These are phyloP conservation scores for Arthrobotrys conoides DNA, from an alignment of 2,329 filamentous ascomycete species.

Conservation along the genomic window DNA sequence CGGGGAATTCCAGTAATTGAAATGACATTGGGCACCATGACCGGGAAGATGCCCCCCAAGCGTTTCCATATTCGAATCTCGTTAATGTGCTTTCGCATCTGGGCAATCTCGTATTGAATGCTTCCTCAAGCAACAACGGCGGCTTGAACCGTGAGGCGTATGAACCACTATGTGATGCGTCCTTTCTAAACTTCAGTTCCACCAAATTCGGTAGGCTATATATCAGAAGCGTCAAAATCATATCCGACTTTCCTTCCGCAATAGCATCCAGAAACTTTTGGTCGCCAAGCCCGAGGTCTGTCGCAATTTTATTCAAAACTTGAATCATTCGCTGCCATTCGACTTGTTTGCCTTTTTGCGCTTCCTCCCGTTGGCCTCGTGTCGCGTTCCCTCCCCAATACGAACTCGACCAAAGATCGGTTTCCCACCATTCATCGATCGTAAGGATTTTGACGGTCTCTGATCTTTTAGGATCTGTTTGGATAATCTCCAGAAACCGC, in stretches of 20 bases:
- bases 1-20: conserved; percentile 23
- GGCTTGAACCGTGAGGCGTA: conserved; percentile 30
- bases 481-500: conserved; percentile 42
- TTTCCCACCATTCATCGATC: conserved; percentile 24
- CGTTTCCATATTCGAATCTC: conserved; percentile 33
- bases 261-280: conserved; percentile 34
- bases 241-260: conserved; percentile 37
- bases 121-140: conserved; percentile 32
- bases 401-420: conserved; percentile 22
- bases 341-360: conserved; percentile 11
- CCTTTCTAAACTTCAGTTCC: conserved; percentile 26
- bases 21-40: conserved; percentile 40
- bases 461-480: conserved; percentile 12
- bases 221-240: conserved; percentile 40
- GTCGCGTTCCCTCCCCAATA: conserved; percentile 25
- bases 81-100: conserved; percentile 30
- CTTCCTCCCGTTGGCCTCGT: conserved; percentile 18
- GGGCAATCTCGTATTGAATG: conserved; percentile 16
- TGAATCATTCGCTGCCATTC: conserved; percentile 39
- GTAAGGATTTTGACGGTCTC: conserved; percentile 29
- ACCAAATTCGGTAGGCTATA: conserved; percentile 41
- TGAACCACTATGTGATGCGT: conserved; percentile 15
- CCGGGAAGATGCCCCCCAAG: not conserved
- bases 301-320: conserved; percentile 18
- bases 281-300: conserved; percentile 16